Conservation (phyloP, 2,329 filamentous ascomycete genomes). For the Coniochaeta sp. region DNA sequence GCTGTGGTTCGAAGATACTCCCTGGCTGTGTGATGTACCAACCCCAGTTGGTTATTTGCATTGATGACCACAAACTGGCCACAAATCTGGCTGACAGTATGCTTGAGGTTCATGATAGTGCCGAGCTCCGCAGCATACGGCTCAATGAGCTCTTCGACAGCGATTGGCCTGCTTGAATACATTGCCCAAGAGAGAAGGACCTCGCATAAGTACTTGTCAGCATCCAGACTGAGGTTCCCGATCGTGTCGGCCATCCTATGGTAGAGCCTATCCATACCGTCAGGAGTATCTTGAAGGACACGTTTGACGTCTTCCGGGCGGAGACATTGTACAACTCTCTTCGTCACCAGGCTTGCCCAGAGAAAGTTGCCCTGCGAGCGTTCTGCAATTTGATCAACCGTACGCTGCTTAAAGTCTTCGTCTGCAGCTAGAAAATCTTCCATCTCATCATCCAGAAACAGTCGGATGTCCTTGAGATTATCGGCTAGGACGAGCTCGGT, state of each 20-base stretch:
- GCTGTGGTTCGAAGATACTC: constrained; percentile 8
- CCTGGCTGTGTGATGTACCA: constrained; percentile 11
- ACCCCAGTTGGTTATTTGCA: constrained; percentile 6
- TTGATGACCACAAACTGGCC: constrained; percentile 13
- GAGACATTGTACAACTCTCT: constrained; percentile 10
- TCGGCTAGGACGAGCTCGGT: constrained; percentile 6
- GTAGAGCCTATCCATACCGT: constrained; percentile 13
- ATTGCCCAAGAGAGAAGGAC: constrained; percentile 13
- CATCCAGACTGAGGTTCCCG: not conserved
- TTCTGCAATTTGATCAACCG: constrained; percentile 18
- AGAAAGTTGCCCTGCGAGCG: constrained; percentile 14
- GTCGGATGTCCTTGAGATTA: constrained; percentile 9
- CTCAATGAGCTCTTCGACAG: constrained; percentile 11
- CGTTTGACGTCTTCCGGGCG: constrained; percentile 10
- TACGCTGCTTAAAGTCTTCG: constrained; percentile 9
- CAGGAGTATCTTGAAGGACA: constrained; percentile 8
- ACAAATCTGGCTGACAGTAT: constrained; percentile 11
- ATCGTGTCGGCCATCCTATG: constrained; percentile 12
- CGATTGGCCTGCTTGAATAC: constrained; percentile 9
- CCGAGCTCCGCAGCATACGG: constrained; percentile 3
- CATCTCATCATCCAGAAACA: constrained; percentile 10
- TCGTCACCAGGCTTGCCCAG: constrained; percentile 11
- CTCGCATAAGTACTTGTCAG: constrained; percentile 8
- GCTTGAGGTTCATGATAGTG: constrained; percentile 11
- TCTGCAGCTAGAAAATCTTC: constrained; percentile 6